Percentiles rank a stretch among this genome's conserved stretches.
phyloP scores from a whole-genome alignment of 306 rosid species.

The Alnus rubra region DNA sequence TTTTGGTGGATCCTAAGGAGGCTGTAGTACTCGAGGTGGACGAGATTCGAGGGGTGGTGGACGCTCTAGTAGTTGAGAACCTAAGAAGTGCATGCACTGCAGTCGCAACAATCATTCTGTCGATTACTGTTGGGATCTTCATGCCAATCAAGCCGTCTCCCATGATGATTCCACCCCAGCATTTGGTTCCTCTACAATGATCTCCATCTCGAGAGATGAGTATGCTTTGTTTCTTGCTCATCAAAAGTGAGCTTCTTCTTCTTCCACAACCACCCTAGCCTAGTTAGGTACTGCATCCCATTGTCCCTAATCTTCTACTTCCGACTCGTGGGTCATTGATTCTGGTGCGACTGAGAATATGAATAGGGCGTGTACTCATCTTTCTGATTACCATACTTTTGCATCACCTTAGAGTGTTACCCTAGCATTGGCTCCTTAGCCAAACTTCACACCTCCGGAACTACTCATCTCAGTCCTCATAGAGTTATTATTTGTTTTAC shows the following conservation, averaged over 20 bases:
- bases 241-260: background rate
- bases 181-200: background rate
- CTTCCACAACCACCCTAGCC: background rate
- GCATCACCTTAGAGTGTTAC: background rate
- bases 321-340: background rate
- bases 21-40: background rate
- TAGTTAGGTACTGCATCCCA: too few species aligned
- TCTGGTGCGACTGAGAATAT: slow-evolving; percentile 7
- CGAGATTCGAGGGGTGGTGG: background rate
- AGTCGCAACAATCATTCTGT: background rate
- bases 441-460: background rate
- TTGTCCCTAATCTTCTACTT: background rate
- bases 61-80: background rate
- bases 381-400: background rate
- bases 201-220: background rate
- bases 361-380: background rate
- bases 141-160: background rate
- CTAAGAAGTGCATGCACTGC: background rate
- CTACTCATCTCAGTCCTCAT: background rate
- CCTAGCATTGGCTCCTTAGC: background rate
- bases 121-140: too few species aligned
- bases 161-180: too few species aligned
- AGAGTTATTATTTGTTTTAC: background rate
- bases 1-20: background rate
- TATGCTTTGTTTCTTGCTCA: background rate